Percentiles rank a stretch among this genome's conserved stretches.
These are phyloP conservation scores for Arabidopsis arenosa DNA, from an alignment of 345 rosid genomes.

Conservation along the genomic window DNA sequence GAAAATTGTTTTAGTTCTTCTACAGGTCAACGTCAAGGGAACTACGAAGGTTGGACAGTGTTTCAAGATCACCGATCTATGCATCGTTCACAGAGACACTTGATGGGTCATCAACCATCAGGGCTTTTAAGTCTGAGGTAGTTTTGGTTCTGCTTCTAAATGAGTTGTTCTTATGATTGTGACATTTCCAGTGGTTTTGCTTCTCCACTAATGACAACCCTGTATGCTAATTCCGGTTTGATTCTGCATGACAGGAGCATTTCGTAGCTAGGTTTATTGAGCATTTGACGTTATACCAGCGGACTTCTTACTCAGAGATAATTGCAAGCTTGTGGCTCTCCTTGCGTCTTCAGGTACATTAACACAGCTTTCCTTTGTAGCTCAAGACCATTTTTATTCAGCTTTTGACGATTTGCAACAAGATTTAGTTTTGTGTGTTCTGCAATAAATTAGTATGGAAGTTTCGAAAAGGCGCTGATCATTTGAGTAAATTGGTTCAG, in stretches of 20 bases:
- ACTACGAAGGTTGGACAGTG: slow-evolving; percentile 88
- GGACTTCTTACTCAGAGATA: slow-evolving; percentile 81
- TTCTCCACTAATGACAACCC: not conserved
- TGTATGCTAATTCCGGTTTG: not conserved
- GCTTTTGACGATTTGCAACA: not conserved
- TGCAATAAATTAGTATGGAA: not conserved
- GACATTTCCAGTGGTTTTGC: not conserved
- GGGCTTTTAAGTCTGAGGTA: slow-evolving; percentile 89
- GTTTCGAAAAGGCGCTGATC: slow-evolving; percentile 22
- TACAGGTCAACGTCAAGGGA: slow-evolving; percentile 98
- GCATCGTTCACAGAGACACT: slow-evolving; percentile 88
- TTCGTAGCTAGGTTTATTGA: slow-evolving; percentile 66
- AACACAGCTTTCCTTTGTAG: not conserved
- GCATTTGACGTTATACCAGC: slow-evolving; percentile 69
- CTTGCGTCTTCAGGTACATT: slow-evolving; percentile 88
- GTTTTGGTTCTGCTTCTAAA: slow-evolving; percentile 25
- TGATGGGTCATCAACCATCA: slow-evolving; percentile 89
- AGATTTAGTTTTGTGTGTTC: slow-evolving; percentile 9
- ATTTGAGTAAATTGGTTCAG: slow-evolving; percentile 49
- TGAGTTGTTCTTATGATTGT: slow-evolving; percentile 13
- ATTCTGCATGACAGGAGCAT: slow-evolving; percentile 53
- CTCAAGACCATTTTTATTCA: slow-evolving; percentile 13
- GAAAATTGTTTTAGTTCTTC: slow-evolving; percentile 68
- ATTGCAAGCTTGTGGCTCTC: slow-evolving; percentile 96
- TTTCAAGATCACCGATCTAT: slow-evolving; percentile 93